Conservation (phyloP, 345 rosid species). For the Dovyalis caffra region DNA sequence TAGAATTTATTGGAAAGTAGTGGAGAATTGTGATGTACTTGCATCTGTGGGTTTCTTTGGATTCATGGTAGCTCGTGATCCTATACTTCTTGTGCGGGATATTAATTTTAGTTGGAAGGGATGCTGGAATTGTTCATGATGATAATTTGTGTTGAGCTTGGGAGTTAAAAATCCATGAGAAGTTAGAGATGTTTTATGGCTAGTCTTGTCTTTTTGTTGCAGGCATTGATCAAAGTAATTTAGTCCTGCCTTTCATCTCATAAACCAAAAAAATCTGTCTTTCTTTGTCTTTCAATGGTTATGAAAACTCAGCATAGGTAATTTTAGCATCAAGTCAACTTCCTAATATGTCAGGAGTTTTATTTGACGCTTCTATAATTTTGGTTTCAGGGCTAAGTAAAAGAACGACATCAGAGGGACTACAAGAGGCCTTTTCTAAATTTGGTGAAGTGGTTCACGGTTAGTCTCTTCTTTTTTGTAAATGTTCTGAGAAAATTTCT, state of each 20-base stretch:
- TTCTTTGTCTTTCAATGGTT: not conserved
- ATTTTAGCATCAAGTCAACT: not conserved
- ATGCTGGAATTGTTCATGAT: not conserved
- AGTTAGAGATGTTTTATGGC: not conserved
- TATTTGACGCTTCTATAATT: not conserved
- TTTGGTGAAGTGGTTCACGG: conserved; percentile 86
- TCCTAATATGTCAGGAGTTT: not conserved
- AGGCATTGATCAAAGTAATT: not conserved
- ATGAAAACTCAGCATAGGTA: not conserved
- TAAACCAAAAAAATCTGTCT: not conserved
- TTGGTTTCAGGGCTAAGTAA: conserved; percentile 72
- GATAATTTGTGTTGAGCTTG: not conserved
- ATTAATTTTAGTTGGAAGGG: not conserved
- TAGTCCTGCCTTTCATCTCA: not conserved
- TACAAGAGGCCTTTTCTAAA: conserved; percentile 62
- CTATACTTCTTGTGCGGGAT: not conserved
- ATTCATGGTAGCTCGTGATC: not conserved
- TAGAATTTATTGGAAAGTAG: not conserved
- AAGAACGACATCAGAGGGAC: conserved; percentile 68
- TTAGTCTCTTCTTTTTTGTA: conserved; percentile 22
- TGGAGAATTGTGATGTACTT: not conserved
- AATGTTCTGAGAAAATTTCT: not conserved
- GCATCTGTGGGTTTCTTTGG: not conserved
- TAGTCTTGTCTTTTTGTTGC: too few species aligned
- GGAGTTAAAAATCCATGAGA: not conserved